These are phyloP conservation scores for Pichia sorboxylosa DNA, from an alignment of 1,139 yeast species.

Conservation along the genomic window DNA sequence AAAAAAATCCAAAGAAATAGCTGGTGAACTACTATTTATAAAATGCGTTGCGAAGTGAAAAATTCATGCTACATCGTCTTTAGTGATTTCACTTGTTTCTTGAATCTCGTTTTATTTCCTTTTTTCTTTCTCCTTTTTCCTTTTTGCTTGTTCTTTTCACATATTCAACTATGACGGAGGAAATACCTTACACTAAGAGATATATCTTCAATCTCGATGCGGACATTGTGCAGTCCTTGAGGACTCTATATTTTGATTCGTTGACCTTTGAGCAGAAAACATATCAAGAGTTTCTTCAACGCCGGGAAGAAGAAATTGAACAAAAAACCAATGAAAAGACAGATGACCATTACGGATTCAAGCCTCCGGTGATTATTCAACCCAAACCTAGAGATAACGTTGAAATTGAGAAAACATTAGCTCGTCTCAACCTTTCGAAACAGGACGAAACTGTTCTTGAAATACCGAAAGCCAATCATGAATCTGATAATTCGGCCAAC, in stretches of 20 bases:
- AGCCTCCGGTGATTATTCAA: slow-evolving; percentile 4
- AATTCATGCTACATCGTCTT: no score
- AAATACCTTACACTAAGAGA: slow-evolving; percentile 25
- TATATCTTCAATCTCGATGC: slow-evolving; percentile 44
- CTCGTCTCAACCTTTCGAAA: slow-evolving; percentile 19
- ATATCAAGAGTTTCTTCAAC: slow-evolving; percentile 12
- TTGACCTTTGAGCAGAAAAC: slow-evolving; percentile 27
- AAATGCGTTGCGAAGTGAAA: no score
- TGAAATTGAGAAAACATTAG: slow-evolving; percentile 1
- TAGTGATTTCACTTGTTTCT: no score
- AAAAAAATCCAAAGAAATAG: no score
- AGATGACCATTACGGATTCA: not conserved
- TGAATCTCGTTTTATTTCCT: no score
- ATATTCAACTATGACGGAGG: slow-evolving; percentile 15
- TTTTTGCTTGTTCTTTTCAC: not conserved
- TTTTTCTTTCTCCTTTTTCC: no score
- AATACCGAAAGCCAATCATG: slow-evolving; percentile 27
- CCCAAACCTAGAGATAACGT: slow-evolving; percentile 5
- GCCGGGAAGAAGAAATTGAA: slow-evolving; percentile 11
- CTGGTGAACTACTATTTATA: no score
- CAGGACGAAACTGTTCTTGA: slow-evolving; percentile 27
- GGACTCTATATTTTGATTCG: slow-evolving; percentile 47
- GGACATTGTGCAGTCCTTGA: slow-evolving; percentile 34
- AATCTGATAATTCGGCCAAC: no score
- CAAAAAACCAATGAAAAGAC: slow-evolving; percentile 10